Base-by-base conservation (phyloP, 139 green algal species). In the Chlorella sp. region DNA sequence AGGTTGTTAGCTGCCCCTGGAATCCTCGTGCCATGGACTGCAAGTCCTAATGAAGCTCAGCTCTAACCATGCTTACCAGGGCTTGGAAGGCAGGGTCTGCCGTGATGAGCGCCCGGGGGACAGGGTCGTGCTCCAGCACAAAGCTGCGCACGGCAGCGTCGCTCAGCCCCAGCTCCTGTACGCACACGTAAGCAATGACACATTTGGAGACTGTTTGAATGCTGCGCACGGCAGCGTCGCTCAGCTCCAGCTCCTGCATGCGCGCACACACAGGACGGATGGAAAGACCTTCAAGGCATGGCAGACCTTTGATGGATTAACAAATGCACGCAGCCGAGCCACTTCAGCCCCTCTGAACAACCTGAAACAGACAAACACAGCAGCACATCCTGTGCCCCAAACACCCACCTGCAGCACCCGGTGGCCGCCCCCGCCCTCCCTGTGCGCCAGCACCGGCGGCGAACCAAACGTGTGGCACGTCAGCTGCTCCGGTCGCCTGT, bases 121-220 rank as follows among this genome's bases (percentile, higher is more conserved):
- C 76, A 0, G 85, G 87, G 70, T 92, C 87, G 61, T 87, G 81
- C 33, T 89, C 74, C 31, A 91, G 78, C n/a, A 88, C 84, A 76
- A 87, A 92, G 77, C 85, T 88, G 14, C 70, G 49, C 4, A 84
- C 33, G 23, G 67, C 67, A 49, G 14, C 10, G 29, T 63, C 42
- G 2, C 22, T 33, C 42, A 72, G 36, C 3, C 67, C 67, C 36
- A 72, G 36, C 5, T 49, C 67, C 67, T 72, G 67, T 26, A 51
- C 14, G 32, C 31, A 35, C 65, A 70, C 3, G 3, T 5, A 29
- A 70, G 6, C 20, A 55, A 5, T 6, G 55, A 29, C 20, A 63
- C 17, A 63, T 14, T 31, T 14, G 27, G 55, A 63, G 55, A 6
- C 6, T 31, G 42, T 17, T 17, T 26, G 42, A 76, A 87, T 91